Conservation (phyloP, 257 asterid genomes). For the Przewalskia tangutica region DNA sequence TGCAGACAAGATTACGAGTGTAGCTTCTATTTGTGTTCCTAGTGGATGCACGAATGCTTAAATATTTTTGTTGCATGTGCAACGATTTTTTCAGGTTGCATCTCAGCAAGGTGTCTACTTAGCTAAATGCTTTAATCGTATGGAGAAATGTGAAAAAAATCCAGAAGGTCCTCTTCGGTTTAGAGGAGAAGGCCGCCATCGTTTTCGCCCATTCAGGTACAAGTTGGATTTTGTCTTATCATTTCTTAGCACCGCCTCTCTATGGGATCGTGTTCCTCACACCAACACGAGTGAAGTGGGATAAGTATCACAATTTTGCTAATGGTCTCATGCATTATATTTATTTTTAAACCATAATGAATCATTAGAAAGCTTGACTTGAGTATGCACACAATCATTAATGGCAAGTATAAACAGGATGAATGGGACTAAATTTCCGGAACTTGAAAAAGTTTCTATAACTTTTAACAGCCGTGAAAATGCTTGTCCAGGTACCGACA, state of each 20-base stretch:
- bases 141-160: conserved; percentile 70
- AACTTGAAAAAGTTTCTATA: background rate
- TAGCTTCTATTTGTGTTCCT: background rate
- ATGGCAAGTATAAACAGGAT: background rate
- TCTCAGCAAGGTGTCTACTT: conserved; percentile 95
- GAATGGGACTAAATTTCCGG: background rate
- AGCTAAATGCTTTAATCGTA: conserved; percentile 87
- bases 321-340: background rate
- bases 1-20: background rate
- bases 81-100: conserved; percentile 51
- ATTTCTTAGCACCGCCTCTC: background rate
- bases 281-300: background rate
- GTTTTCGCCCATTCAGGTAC: conserved; percentile 92
- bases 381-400: background rate
- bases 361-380: background rate
- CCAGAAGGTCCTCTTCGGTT: conserved; percentile 96
- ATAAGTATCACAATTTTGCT: background rate
- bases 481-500: conserved; percentile 61
- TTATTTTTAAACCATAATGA: background rate
- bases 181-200: conserved; percentile 94
- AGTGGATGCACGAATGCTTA: background rate
- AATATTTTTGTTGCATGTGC: background rate
- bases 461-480: background rate
- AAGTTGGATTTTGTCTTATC: background rate
- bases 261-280: background rate